Conservation (phyloP, 768 basidiomycete genomes). For the Neoboletus subvelutipes region DNA sequence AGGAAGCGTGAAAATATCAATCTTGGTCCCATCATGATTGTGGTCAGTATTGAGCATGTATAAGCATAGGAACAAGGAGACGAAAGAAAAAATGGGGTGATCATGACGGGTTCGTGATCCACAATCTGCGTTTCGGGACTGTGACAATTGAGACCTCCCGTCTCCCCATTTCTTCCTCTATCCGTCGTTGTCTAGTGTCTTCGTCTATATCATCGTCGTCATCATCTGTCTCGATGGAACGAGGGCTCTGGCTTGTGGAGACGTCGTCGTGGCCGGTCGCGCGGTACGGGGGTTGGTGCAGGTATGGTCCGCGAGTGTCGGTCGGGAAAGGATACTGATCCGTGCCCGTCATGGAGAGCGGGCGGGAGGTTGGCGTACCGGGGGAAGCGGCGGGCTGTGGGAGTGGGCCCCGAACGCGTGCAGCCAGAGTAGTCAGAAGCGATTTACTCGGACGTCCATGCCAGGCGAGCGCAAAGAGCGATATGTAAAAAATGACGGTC, state of each 20-base stretch:
- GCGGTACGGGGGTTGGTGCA: constrained; percentile 64
- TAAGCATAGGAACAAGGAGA: constrained; percentile 7
- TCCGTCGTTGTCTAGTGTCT: constrained; percentile 65
- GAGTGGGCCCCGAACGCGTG: constrained; percentile 40
- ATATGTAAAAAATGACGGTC: constrained; percentile 55
- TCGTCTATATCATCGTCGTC: constrained; percentile 75
- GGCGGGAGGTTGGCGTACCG: constrained; percentile 38
- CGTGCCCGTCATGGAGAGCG: constrained; percentile 40
- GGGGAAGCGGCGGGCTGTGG: constrained; percentile 34
- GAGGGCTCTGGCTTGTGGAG: constrained; percentile 40
- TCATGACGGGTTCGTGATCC: constrained; percentile 67
- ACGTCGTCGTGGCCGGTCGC: constrained; percentile 45
- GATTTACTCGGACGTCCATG: constrained; percentile 56
- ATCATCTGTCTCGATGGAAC: constrained; percentile 55
- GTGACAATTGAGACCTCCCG: constrained; percentile 83
- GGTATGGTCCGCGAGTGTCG: constrained; percentile 58
- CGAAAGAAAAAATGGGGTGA: not conserved
- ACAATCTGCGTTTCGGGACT: constrained; percentile 70
- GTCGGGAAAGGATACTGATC: constrained; percentile 47
- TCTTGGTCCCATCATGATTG: constrained; percentile 12
- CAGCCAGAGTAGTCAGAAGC: constrained; percentile 49
- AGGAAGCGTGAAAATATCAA: constrained; percentile 4
- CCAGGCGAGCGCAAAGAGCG: constrained; percentile 57
- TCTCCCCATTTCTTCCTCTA: constrained; percentile 80
- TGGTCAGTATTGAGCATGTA: constrained; percentile 24